Base-by-base conservation (phyloP, 1,139 yeast genomes). In the Zygotorulaspora mrakii region DNA sequence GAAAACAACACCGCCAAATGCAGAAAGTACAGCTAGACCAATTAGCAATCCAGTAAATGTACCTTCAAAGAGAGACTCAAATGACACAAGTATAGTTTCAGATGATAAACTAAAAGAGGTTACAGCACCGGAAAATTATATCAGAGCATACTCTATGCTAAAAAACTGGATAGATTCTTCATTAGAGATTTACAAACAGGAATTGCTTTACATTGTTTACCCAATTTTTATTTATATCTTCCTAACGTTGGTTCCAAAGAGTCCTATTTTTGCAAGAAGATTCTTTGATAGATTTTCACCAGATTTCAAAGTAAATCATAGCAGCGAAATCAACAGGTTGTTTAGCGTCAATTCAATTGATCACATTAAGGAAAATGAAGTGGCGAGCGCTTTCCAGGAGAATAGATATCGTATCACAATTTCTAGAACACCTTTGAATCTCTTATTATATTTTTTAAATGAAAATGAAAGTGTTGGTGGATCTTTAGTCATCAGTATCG, bases 391-490 rank as follows among this genome's bases (percentile, higher is more conserved):
- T 7, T 89, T 82, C 64, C 70, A 85, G 49, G 69, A 73, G 31
- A 78, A 83, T 65, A 82, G 84, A 57, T 91, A 88, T 64, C 72
- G 78, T 41, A 71, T 91, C 17, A 74, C 78, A 34, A 80, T 91
- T 31, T 83, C 96, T 10, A 81, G 85, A 48, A 88, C 96, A 0
- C 79, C 95, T 3, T 73, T 91, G 56, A 94, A 88, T 57, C 68
- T 91, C 51, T 72, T 91, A 51, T 69, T 94, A 38, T 86, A 86
- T 61, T 91, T 88, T 54, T 67, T 94, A 43, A 95, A 87, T 60
- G 97, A 91, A 58, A 86, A 87, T 57, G 97, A 88, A 64, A 84
- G 86, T 6, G 82, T 82, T 39, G 97, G 97, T 26, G 98, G 98
- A 3, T 83, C 94, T 2, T 75, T 89, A 33, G 71, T 89, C 41